phyloP scores from a whole-genome alignment of 345 rosid genomes.

The Eucalyptus pumila region DNA sequence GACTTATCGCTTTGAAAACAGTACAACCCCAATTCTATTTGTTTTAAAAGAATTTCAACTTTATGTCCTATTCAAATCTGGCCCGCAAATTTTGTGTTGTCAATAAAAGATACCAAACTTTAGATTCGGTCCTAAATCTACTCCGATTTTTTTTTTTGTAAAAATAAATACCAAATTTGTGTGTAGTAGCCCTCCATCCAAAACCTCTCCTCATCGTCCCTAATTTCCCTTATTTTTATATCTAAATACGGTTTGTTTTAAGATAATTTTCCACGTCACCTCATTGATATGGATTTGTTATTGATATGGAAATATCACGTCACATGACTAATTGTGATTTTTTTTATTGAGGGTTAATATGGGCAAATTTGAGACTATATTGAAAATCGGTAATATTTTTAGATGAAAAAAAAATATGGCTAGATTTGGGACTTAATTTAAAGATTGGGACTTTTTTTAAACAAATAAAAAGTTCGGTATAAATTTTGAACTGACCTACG shows the following conservation, averaged over 20 bases:
- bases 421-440: neutral
- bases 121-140: too few species aligned
- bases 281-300: neutral
- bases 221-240: neutral
- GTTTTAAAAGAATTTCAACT: too few species aligned
- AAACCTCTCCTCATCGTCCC: neutral
- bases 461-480: neutral
- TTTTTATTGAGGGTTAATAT: neutral
- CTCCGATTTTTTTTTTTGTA: accelerated
- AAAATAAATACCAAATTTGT: neutral
- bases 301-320: neutral
- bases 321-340: neutral
- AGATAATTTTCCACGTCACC: neutral
- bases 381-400: neutral
- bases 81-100: too few species aligned
- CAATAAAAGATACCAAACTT: neutral
- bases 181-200: neutral
- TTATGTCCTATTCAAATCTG: neutral
- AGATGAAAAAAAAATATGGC: neutral
- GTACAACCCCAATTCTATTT: too few species aligned
- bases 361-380: neutral
- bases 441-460: neutral
- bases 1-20: too few species aligned
- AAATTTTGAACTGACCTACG: neutral
- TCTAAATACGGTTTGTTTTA: accelerated